Evolutionary conservation across 805 yeast genomes (phyloP), one percentile per base, ranked within the genome.

Genomic region (Metschnikowia corniflorae): DNA sequence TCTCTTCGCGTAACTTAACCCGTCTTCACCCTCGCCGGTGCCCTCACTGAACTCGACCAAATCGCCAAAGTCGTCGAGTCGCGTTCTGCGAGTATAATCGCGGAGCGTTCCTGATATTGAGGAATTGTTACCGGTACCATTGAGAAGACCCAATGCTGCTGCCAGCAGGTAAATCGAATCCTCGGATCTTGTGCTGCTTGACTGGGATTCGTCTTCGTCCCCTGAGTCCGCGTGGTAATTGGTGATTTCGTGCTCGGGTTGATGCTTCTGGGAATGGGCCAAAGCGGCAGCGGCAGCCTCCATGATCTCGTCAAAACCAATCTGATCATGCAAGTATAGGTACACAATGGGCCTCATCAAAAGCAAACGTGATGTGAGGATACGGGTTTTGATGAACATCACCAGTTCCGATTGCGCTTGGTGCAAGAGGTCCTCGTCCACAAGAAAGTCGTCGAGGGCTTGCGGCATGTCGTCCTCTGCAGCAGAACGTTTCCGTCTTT

Each of bases 321-420:
- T 52, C 31, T 51, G 53, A 33, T 57, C 68, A 35, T 58, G 57
- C 13, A 63, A 38, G 6, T 63, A 38, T 16, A 63, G 44, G 35
- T 63, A 65, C 6, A 57, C 44, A 12, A 65, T 44, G 1, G 71
- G 70, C 10, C 70, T 46, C 43, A 61, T 54, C 18, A 66, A 40
- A 7, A 55, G 32, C 35, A 66, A 38, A 33, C 63, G 62, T 16
- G 69, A 62, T 4, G 53, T 35, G 4, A 65, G 31, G 12, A 66
- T 54, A 20, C 71, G 43, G 2, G 70, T 61, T 36, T 65, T 65
- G 31, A 63, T 63, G 46, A 52, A 65, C 57, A 65, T 63, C 17
- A 65, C 54, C 2, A 60, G 46, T 38, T 65, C 70, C 2, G 64
- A 58, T 39, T 64, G 69, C 3, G 64, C 56, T 23, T 53, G 49